phyloP scores from a whole-genome alignment of 1,284 basidiomycete genomes.

The Pseudomicrostroma phylloplanum region DNA sequence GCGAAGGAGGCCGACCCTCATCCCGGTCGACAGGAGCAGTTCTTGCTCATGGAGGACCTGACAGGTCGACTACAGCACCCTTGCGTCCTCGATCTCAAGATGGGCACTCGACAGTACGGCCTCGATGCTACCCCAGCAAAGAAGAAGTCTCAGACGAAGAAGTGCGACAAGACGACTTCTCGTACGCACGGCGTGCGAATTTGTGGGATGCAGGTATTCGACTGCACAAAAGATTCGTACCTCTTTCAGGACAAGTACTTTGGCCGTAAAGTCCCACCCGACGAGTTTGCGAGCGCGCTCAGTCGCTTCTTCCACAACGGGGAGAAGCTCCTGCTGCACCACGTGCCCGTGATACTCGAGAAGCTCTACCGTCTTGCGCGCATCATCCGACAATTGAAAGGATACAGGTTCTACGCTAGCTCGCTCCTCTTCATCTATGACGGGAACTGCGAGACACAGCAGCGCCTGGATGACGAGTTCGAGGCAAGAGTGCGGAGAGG shows the following conservation, averaged over 20 bases:
- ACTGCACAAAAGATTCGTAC: constrained; percentile 61
- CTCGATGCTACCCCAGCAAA: constrained; percentile 86
- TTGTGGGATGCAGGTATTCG: constrained; percentile 91
- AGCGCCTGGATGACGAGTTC: constrained; percentile 52
- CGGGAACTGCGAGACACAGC: constrained; percentile 80
- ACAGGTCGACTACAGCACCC: constrained; percentile 88
- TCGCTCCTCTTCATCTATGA: constrained; percentile 96
- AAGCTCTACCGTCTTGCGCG: constrained; percentile 90
- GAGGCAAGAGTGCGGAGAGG: constrained; percentile 18
- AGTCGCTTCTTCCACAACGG: constrained; percentile 81
- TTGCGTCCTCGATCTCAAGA: constrained; percentile 96
- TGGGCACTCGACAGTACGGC: constrained; percentile 97
- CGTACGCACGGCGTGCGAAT: constrained; percentile 82
- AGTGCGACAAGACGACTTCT: constrained; percentile 93
- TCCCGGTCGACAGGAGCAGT: constrained; percentile 80
- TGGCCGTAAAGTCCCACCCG: constrained; percentile 77
- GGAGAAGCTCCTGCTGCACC: constrained; percentile 72
- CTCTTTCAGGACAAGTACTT: constrained; percentile 94
- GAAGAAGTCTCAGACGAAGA: constrained; percentile 95
- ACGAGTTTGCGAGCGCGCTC: constrained; percentile 76
- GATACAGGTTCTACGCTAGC: constrained; percentile 96
- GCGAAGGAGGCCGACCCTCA: neutral
- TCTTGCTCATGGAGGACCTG: constrained; percentile 97
- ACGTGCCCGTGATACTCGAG: constrained; percentile 82
- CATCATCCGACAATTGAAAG: constrained; percentile 77